A percentile compares a stretch with the other conserved stretches of the same genome.
Conservation (phyloP, 768 basidiomycete genomes). For the Amanita exitialis region DNA sequence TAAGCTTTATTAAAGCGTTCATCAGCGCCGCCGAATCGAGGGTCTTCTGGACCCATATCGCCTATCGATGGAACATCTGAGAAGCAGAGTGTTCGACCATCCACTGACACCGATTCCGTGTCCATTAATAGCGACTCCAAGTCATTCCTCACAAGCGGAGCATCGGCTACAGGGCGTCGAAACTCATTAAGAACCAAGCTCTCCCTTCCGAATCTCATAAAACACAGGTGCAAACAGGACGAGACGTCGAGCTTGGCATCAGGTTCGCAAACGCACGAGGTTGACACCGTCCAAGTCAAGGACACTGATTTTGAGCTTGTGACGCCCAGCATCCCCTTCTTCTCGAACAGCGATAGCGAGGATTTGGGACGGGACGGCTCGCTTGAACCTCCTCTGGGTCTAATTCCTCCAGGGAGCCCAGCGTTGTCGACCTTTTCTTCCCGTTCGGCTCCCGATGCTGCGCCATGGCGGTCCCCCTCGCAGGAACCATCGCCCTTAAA, state of each 20-base stretch:
- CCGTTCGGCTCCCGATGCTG: constrained; percentile 16
- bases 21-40: constrained; percentile 6
- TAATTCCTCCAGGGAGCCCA: constrained; percentile 31
- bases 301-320: constrained; percentile 80
- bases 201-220: constrained; percentile 56
- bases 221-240: constrained; percentile 28
- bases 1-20: not conserved
- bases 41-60: constrained; percentile 5
- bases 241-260: constrained; percentile 19
- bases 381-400: constrained; percentile 18
- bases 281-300: constrained; percentile 62
- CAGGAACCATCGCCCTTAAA: constrained; percentile 6
- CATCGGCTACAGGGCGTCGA: constrained; percentile 25
- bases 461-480: constrained; percentile 6
- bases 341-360: constrained; percentile 36
- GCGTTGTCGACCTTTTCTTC: constrained; percentile 21
- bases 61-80: constrained; percentile 1
- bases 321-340: constrained; percentile 41
- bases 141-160: constrained; percentile 27
- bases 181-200: constrained; percentile 49
- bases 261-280: constrained; percentile 18
- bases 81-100: constrained; percentile 9
- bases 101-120: constrained; percentile 13
- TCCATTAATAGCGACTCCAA: constrained; percentile 24
- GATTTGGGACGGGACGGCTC: constrained; percentile 32